Evolutionary conservation across 169 alveolate genomes (phyloP), one percentile per base, ranked within the genome.

Genomic region (Cryptosporidium ryanae): DNA sequence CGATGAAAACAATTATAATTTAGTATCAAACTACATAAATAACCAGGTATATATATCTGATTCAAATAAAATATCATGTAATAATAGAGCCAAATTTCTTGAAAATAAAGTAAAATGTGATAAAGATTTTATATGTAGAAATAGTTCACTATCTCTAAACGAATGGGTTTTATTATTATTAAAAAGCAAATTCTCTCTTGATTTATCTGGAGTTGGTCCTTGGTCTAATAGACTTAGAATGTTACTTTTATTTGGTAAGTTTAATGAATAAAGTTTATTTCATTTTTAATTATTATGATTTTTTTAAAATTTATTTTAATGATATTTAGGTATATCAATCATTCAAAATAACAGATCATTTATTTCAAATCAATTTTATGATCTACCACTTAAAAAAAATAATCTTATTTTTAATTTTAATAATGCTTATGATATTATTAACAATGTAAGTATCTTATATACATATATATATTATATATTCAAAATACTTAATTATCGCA

Each of bases 201-300:
- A 70, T n/a, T 34, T 70, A 5, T 43, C 84, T 57, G 84, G 84
- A 34, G 84, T 70, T 31, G 84, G 84, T n/a, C 84, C 84, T 17
- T 70, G 84, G 84, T 70, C 84, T 1, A 70, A 50, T 21, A 29
- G 84, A n/a, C 84, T 70, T 38, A 25, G 84, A 52, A 70, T 52
- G 15, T 55, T 70, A n/a, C n/a, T 70, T 32, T 43, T 70, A 2
- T 46, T 38, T 21, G 84, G 84, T 70, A 70, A 70, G 84, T 70
- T 34, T 65, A 65, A 25, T 44, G 27, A n/a, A 66, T 2, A 13
- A 66, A 38, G 18, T 38, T 49, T 23, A 0, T 44, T 18, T 65
- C 0, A 65, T 27, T 17, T 31, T 17, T 31, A n/a, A n/a, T 15
- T 25, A 29, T n/a, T 46, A 27, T 50, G 44, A 21, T 0, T n/a